Evolutionary conservation across 2,329 filamentous ascomycete species (phyloP).

Genomic region (Claviceps digitariae): DNA sequence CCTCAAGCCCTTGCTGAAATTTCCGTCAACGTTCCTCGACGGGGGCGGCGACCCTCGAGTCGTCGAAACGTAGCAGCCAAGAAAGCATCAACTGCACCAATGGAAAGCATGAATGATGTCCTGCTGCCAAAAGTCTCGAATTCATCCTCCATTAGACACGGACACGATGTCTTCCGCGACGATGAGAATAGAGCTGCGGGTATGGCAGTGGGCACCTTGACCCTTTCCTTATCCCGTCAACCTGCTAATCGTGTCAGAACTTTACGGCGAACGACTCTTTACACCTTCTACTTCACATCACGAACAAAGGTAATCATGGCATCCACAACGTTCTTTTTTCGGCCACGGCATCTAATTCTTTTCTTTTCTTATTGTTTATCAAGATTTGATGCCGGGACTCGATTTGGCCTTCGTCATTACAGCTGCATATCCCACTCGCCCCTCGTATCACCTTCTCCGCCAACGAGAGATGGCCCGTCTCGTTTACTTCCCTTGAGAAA

Average conservation of each 20-base stretch:
- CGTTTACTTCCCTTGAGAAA: constrained; percentile 14
- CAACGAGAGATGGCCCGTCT: constrained; percentile 15
- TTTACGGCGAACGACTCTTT: constrained; percentile 12
- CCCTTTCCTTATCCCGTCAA: not conserved
- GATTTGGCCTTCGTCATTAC: constrained; percentile 22
- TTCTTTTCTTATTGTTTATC: not conserved
- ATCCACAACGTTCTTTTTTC: too few relatives aligned
- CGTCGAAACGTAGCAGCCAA: constrained; percentile 12
- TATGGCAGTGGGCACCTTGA: constrained; percentile 7
- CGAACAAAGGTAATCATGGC: constrained; percentile 15
- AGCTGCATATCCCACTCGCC: constrained; percentile 25
- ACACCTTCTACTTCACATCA: constrained; percentile 8
- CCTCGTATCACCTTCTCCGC: constrained; percentile 22
- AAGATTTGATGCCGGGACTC: constrained; percentile 20
- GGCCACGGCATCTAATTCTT: constrained; percentile 4
- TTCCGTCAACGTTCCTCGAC: constrained; percentile 20
- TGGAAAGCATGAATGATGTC: not conserved
- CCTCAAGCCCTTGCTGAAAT: constrained; percentile 20
- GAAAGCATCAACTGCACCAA: constrained; percentile 8
- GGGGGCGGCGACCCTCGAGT: constrained; percentile 11
- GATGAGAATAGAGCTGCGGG: constrained; percentile 15
- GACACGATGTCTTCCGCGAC: constrained; percentile 18
- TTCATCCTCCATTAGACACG: constrained; percentile 9
- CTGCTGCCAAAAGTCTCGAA: not conserved
- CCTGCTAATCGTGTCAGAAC: constrained; percentile 13